Evolutionary conservation across 768 basidiomycete species (phyloP), one percentile per base, ranked within the genome.

Genomic region (Panaeolus papilionaceus): DNA sequence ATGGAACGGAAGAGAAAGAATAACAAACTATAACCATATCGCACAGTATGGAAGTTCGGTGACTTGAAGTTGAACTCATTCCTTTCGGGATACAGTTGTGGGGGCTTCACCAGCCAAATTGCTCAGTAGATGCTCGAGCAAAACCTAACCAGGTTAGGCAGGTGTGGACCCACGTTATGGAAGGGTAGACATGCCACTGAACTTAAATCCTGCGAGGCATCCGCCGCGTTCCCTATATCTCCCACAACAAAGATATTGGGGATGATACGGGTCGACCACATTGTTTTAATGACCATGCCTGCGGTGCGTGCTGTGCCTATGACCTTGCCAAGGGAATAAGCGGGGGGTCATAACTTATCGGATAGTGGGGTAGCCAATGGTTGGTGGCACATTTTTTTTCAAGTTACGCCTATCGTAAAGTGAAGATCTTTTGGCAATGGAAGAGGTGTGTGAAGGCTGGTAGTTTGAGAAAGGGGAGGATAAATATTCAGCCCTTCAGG

Each of bases 61-160:
- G 20, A 51, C 47, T 51, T 51, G 26, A 23, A 23, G 26, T 9
- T 12, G 42, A 44, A 51, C 12, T 51, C 20, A 10, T 20, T 51
- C 7, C 47, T 23, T 51, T 23, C 14, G 26, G 47, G 7, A 23
- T 51, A 6, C 33, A 20, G 12, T 23, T 51, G 47, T 51, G 47
- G 47, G 47, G 42, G 42, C 42, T 44, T 16, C 2, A 51, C 14
- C 20, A 9, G 18, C 7, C 18, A 20, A 8, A 11, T 20, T 11
- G 14, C 23, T 20, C 26, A 26, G 47, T 26, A 20, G 20, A 23
- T 18, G 47, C 4, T 20, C 47, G 9, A 51, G 20, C 47, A 51
- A 51, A 51, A 51, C 20, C 20, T 23, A 23, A 51, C 20, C 47
- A 51, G 47, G 47, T 23, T 51, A 51, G 47, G 20, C 47, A 51